Base-by-base conservation (phyloP, 2,329 filamentous ascomycete genomes). In the Colletotrichum godetiae region DNA sequence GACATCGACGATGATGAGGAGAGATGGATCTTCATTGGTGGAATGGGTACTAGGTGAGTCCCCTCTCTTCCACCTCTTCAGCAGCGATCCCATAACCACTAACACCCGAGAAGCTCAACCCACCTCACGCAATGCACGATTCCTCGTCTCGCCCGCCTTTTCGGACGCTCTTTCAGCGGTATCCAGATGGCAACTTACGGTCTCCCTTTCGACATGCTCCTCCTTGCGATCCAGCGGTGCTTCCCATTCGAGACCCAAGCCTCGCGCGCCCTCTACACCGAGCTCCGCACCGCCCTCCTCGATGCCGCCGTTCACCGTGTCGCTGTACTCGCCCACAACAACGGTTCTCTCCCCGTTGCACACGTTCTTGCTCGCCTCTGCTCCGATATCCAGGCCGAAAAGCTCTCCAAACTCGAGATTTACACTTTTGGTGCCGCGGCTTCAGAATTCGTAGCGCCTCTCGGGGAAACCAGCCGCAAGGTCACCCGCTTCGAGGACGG, bases 121-220 rank as follows among this genome's bases (percentile, higher is more conserved):
- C 77, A 78, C 0, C 78, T 82, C 13, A 76, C 79, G 52, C 75
- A 75, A 61, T 75, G 74, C 11, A 82, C 81, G 0, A 74, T 83
- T 2, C 81, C 83, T 1, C 79, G 77, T 11, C 74, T 86, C 8
- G 79, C 81, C 10, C 78, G 77, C 22, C 79, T 84, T 5, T 84
- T 85, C 73, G 78, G 78, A 56, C 78, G 80, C 11, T 79, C 82
- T 59, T 84, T 90, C 74, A 87, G 84, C 56, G 87, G 86, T 78
- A 86, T 89, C 58, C 86, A 88, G 73, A 81, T 84, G 70, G 82
- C 83, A 35, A 85, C 88, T 11, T 84, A 87, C 35, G 89, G 90
- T 73, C 82, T 88, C 2, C 83, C 88, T 46, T 86, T 90, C 76
- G 89, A 91, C 77, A 78, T 89, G 29, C 76, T 88, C 55, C 81